phyloP scores from a whole-genome alignment of 495 filamentous ascomycete genomes.

The Extremus antarcticus region DNA sequence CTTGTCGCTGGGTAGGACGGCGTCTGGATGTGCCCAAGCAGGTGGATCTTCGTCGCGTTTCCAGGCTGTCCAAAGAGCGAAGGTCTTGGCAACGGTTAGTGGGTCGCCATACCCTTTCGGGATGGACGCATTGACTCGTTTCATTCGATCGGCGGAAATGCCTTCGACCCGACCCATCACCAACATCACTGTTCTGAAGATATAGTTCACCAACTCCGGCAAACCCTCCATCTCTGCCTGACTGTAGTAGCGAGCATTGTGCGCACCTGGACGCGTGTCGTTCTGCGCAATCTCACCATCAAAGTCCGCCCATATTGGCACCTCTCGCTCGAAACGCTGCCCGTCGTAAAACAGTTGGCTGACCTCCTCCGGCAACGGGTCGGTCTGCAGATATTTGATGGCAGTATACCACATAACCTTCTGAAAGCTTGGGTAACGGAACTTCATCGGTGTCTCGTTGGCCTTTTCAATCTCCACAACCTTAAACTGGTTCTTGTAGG shows the following conservation, averaged over 20 bases:
- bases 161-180: conserved; percentile 52
- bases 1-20: conserved; percentile 20
- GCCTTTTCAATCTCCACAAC: conserved; percentile 62
- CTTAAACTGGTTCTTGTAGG: conserved; percentile 62
- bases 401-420: conserved; percentile 64
- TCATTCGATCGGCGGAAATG: conserved; percentile 43
- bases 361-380: conserved; percentile 53
- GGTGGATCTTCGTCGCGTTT: conserved; percentile 61
- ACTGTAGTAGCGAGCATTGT: conserved; percentile 55
- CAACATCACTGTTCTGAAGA: conserved; percentile 59
- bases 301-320: conserved; percentile 49
- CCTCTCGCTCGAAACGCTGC: conserved; percentile 42
- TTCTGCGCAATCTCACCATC: conserved; percentile 41
- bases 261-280: conserved; percentile 34
- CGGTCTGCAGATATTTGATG: conserved; percentile 54
- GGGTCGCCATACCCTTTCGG: conserved; percentile 54
- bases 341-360: conserved; percentile 46
- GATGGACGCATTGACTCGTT: conserved; percentile 53
- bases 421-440: conserved; percentile 64
- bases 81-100: conserved; percentile 47
- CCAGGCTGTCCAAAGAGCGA: conserved; percentile 64
- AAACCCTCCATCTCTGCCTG: conserved; percentile 60
- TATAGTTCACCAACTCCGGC: conserved; percentile 50
- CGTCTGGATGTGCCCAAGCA: conserved; percentile 46
- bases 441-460: conserved; percentile 58